Evolutionary conservation across 2,329 filamentous ascomycete genomes (phyloP).

Genomic region (Xylariaceae sp.): DNA sequence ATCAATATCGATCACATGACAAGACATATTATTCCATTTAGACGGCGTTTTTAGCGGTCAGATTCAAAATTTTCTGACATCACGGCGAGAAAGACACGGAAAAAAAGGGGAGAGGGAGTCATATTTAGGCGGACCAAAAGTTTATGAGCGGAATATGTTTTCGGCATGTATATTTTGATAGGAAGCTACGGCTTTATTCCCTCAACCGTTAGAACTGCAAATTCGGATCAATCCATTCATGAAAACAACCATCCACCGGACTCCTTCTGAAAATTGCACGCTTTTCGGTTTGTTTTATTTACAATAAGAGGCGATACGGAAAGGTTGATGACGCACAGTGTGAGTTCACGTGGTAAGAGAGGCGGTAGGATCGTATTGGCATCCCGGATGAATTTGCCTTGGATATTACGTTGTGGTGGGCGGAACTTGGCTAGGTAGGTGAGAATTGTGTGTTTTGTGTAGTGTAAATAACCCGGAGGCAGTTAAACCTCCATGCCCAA

Average conservation of each 20-base stretch:
- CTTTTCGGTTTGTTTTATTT: constrained; percentile 4
- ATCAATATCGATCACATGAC: not conserved
- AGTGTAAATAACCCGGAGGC: not conserved
- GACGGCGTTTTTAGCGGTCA: constrained; percentile 20
- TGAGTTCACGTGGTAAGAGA: constrained; percentile 1
- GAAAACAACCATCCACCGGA: constrained; percentile 2
- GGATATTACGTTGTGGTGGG: not conserved
- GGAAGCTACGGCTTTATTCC: constrained; percentile 4
- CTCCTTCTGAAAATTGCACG: constrained; percentile 2
- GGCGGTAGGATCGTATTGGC: not conserved
- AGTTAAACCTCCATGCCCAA: constrained; percentile 75
- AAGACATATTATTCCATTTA: constrained; percentile 12
- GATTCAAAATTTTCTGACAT: not conserved
- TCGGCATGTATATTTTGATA: constrained; percentile 15
- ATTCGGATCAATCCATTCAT: constrained; percentile 7
- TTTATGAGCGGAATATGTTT: not conserved
- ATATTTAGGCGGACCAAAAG: constrained; percentile 1
- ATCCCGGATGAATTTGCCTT: not conserved
- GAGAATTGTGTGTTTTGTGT: not conserved
- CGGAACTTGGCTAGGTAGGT: not conserved
- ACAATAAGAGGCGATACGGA: constrained; percentile 5
- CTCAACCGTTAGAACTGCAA: constrained; percentile 7
- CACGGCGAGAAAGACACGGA: not conserved
- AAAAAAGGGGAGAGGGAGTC: not conserved
- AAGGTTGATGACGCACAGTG: constrained; percentile 1